Conservation (phyloP, 176 grass and related monocot genomes). For the Ensete glaucum region DNA sequence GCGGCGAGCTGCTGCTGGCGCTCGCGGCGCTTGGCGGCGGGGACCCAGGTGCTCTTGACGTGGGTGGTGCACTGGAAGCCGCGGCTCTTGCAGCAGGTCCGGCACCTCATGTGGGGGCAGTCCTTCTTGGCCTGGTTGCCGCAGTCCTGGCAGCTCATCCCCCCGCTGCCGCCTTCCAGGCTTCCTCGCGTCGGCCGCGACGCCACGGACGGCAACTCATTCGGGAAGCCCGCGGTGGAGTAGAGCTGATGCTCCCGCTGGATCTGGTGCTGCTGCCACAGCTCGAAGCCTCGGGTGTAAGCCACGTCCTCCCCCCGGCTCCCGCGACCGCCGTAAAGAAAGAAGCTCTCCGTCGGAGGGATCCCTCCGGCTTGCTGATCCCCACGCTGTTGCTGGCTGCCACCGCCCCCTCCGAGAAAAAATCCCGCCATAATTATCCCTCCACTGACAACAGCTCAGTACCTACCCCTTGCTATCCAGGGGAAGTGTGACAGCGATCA, state of each 20-base stretch:
- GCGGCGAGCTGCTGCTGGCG: constrained; percentile 33
- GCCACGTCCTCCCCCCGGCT: no score
- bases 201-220: no score
- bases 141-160: constrained; percentile 52
- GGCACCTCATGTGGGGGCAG: constrained; percentile 35
- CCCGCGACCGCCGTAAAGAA: no score
- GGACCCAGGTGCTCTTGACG: constrained; percentile 48
- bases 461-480: neutral
- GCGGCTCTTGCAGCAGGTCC: constrained; percentile 56
- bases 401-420: neutral
- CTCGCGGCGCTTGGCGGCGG: constrained; percentile 43
- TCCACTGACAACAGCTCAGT: neutral
- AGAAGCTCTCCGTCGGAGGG: no score
- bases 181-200: neutral
- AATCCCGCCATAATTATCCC: constrained; percentile 6
- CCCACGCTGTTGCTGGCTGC: no score
- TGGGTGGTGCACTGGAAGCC: constrained; percentile 41
- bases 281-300: constrained; percentile 8
- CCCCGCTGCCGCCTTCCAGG: neutral
- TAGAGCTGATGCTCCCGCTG: no score
- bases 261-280: constrained; percentile 15
- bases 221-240: no score
- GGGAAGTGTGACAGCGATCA: neutral
- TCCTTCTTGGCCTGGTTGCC: constrained; percentile 96
- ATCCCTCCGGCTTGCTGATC: no score